Conservation (phyloP, 1,139 yeast species). For the Pneumocystis canis region DNA sequence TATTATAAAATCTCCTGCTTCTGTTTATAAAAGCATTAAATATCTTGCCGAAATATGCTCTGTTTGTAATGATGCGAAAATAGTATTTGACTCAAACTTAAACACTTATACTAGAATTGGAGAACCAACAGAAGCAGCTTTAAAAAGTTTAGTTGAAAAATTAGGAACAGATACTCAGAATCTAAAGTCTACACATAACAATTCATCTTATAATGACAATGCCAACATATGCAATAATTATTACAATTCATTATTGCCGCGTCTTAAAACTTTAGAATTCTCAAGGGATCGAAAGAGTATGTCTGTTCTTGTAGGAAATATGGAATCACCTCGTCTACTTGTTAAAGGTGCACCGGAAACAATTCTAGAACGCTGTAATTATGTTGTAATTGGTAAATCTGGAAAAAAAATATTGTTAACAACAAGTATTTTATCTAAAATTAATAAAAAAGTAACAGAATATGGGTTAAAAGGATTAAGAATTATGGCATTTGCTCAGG, state of each 20-base stretch:
- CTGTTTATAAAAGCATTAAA: slow-evolving; percentile 27
- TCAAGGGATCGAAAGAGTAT: slow-evolving; percentile 17
- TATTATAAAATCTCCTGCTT: slow-evolving; percentile 16
- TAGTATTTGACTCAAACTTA: slow-evolving; percentile 18
- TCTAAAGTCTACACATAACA: slow-evolving; percentile 9
- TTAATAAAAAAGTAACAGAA: slow-evolving; percentile 7
- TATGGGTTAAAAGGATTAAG: slow-evolving; percentile 36
- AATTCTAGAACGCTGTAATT: slow-evolving; percentile 26
- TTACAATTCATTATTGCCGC: slow-evolving; percentile 32
- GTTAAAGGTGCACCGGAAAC: slow-evolving; percentile 42
- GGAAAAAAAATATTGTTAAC: slow-evolving; percentile 18
- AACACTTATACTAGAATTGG: slow-evolving; percentile 23
- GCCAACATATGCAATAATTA: slow-evolving; percentile 36
- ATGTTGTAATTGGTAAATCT: slow-evolving; percentile 2
- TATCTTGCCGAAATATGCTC: slow-evolving; percentile 29
- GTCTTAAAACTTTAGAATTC: slow-evolving; percentile 33
- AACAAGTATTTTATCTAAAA: slow-evolving; percentile 15
- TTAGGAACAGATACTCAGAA: slow-evolving; percentile 11
- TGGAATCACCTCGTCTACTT: slow-evolving; percentile 24
- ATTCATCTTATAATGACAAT: slow-evolving; percentile 21
- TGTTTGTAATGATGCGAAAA: slow-evolving; percentile 26
- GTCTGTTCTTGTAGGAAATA: slow-evolving; percentile 17
- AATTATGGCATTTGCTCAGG: slow-evolving; percentile 27
- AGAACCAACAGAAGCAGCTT: slow-evolving; percentile 35
- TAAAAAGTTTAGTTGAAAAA: slow-evolving; percentile 28